Base-by-base conservation (phyloP, 306 rosid genomes). In the Calophaca sinica region DNA sequence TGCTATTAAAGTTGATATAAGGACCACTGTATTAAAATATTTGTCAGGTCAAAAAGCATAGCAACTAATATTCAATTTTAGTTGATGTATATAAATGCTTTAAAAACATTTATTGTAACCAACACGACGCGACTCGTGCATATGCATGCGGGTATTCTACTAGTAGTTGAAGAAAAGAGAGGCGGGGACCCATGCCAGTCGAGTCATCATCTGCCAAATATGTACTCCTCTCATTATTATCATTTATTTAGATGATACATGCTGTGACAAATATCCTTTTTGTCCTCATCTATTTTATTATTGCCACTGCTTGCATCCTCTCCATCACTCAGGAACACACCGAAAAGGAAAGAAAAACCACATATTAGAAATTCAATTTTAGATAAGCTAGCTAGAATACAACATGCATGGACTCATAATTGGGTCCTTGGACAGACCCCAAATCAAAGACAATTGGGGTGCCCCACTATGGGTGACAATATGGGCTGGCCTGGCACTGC, bases 211-310 rank as follows among this genome's bases (percentile, higher is more conserved):
- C 81, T 58, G 38, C 79, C 63, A 78, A 75, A 74, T 75, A 68
- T 20, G 26, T 68, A 51, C 67, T 63, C 80, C 53, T 76, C 28
- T 60, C 84, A 80, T 78, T 82, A 84, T 87, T 78, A 50, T 87
- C 52, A 76, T 78, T 84, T 74, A 84, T 78, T 72, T 69, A 78
- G 67, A 86, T 73, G 59, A 72, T 81, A 69, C 87, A 76, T 28
- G 72, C 41, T 55, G 55, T 72, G 96, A 86, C 89, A 88, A 84
- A 91, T 66, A 73, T 79, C 62, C 45, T 9, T 78, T 77, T 84
- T 89, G 92, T 89, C 93, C 72, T 13, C 51, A 81, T 78, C 80
- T 76, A 61, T 45, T 33, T 73, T 33, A 86, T 91, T 84, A 84
- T 81, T 84, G 85, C 70, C 41, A 55, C 70, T 53, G 7, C 83